phyloP scores from a whole-genome alignment of 2,329 filamentous ascomycete genomes.

The Cladosporium halotolerans region DNA sequence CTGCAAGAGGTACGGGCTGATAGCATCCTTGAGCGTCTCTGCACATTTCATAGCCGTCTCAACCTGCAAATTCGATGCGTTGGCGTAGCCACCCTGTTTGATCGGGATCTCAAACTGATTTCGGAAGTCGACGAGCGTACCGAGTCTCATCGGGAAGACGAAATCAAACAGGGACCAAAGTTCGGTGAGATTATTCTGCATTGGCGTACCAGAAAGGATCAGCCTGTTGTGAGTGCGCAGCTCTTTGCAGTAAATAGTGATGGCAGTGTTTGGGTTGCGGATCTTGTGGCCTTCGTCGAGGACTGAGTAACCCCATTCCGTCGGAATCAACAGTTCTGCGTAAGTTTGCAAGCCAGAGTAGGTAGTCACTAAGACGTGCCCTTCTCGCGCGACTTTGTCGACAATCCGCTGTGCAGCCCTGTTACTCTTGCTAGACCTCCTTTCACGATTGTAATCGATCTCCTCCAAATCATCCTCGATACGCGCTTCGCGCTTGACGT shows the following conservation, averaged over 20 bases:
- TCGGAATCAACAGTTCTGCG: slow-evolving; percentile 69
- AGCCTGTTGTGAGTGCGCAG: slow-evolving; percentile 82
- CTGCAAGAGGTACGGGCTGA: slow-evolving; percentile 87
- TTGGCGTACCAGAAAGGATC: slow-evolving; percentile 91
- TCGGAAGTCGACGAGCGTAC: slow-evolving; percentile 83
- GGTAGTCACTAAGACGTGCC: slow-evolving; percentile 90
- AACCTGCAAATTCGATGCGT: slow-evolving; percentile 87
- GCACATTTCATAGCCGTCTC: slow-evolving; percentile 93
- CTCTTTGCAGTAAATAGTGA: slow-evolving; percentile 93
- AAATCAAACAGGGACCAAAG: slow-evolving; percentile 98
- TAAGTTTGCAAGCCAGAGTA: slow-evolving; percentile 96
- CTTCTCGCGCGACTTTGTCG: slow-evolving; percentile 71
- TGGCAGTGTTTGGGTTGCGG: slow-evolving; percentile 88
- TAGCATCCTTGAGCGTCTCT: slow-evolving; percentile 86
- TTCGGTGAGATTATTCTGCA: slow-evolving; percentile 94
- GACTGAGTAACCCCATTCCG: slow-evolving; percentile 89
- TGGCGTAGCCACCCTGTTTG: slow-evolving; percentile 85
- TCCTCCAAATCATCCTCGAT: slow-evolving; percentile 58
- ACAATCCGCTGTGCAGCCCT: slow-evolving; percentile 74
- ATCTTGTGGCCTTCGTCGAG: slow-evolving; percentile 98
- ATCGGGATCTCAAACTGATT: slow-evolving; percentile 93
- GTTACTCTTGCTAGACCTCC: slow-evolving; percentile 47
- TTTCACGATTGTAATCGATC: slow-evolving; percentile 34
- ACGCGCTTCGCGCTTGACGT: slow-evolving; percentile 56
- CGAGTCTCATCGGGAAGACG: slow-evolving; percentile 90